A percentile compares a stretch with the other conserved stretches of the same genome.
These are phyloP conservation scores for Escallonia rubra DNA, from an alignment of 129 eudicot genomes.

Conservation along the genomic window DNA sequence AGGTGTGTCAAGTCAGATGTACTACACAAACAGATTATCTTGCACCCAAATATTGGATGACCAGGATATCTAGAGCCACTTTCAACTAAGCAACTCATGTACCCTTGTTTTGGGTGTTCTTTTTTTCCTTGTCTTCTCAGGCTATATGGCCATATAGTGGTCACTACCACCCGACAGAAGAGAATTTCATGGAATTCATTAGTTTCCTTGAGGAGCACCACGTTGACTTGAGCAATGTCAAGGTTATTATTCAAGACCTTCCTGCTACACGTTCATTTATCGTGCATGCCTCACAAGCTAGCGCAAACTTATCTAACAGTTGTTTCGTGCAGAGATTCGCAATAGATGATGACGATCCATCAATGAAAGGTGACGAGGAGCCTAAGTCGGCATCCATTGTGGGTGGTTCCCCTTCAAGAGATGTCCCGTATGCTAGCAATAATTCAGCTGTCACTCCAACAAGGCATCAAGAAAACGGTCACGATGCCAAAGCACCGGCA, in stretches of 20 bases:
- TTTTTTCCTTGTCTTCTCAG: conserved; percentile 19
- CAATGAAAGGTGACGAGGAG: conserved; percentile 1
- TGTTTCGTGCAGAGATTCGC: conserved; percentile 40
- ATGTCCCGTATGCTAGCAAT: conserved; percentile 4
- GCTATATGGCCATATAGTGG: conserved; percentile 91
- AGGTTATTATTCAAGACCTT: conserved; percentile 31
- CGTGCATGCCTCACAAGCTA: neutral
- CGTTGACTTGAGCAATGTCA: conserved; percentile 55
- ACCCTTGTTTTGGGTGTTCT: neutral
- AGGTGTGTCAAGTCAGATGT: conserved; percentile 31
- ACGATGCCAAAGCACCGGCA: conserved; percentile 9
- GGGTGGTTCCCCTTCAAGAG: conserved; percentile 1
- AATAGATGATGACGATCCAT: conserved; percentile 50
- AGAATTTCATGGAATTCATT: conserved; percentile 56
- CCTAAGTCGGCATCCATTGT: conserved; percentile 1
- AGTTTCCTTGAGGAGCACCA: conserved; percentile 50
- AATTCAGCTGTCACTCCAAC: conserved; percentile 2
- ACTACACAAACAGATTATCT: too few relatives aligned
- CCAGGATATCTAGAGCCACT: too few relatives aligned
- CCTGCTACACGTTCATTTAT: neutral
- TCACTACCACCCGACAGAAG: conserved; percentile 75
- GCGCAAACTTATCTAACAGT: neutral
- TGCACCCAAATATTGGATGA: too few relatives aligned
- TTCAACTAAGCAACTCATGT: too few relatives aligned
- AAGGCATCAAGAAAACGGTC: conserved; percentile 1